Conservation (phyloP, 1,284 basidiomycete species). For the Heterobasidion annosum region DNA sequence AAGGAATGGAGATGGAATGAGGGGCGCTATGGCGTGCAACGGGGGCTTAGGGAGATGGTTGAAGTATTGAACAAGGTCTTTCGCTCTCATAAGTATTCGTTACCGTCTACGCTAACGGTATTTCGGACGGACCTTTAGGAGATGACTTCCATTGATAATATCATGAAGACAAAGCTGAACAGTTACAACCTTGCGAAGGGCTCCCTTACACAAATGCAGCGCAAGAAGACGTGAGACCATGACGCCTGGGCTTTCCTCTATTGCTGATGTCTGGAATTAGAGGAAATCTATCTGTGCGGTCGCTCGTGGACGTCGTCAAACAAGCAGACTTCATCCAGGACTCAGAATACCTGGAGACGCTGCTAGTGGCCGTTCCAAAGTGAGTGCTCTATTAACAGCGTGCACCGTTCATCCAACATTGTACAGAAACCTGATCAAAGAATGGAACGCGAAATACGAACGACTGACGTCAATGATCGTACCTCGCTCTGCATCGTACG, state of each 20-base stretch:
- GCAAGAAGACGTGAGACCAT: conserved; percentile 77
- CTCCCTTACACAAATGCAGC: conserved; percentile 85
- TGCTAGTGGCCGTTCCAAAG: conserved; percentile 94
- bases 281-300: conserved; percentile 88
- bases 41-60: conserved; percentile 72
- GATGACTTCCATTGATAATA: conserved; percentile 83
- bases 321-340: conserved; percentile 78
- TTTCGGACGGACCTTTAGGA: conserved; percentile 41
- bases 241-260: neutral
- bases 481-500: conserved; percentile 85
- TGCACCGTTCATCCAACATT: no score
- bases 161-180: conserved; percentile 84
- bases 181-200: conserved; percentile 95
- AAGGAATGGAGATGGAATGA: conserved; percentile 84
- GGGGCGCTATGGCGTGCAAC: conserved; percentile 77
- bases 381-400: conserved; percentile 23
- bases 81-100: neutral
- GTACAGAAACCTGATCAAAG: conserved; percentile 71
- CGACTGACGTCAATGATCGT: conserved; percentile 87
- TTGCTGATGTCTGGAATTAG: conserved; percentile 31
- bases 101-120: no score
- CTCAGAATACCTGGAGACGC: conserved; percentile 91
- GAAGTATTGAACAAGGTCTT: conserved; percentile 74
- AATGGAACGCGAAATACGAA: conserved; percentile 90
- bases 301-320: conserved; percentile 80